phyloP scores from a whole-genome alignment of 441 rosid species.

The Pelargonium myrrhifolium region DNA sequence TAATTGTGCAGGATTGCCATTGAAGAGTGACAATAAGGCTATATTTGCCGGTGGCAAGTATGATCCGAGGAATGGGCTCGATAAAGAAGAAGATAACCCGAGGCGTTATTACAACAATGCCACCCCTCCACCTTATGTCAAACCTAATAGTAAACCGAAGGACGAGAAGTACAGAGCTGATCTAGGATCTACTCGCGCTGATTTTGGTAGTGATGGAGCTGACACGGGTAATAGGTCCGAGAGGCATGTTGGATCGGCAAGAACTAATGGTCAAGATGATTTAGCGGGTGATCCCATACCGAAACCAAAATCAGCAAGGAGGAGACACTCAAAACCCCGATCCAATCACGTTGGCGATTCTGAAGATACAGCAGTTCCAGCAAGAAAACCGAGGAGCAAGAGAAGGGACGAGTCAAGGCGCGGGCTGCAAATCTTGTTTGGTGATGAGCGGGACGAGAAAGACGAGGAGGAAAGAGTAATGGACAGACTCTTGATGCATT shows the following conservation, averaged over 20 bases:
- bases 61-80: conserved; percentile 24
- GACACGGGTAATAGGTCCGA: conserved; percentile 20
- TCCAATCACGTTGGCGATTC: conserved; percentile 23
- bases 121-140: conserved; percentile 84
- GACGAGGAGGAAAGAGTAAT: conserved; percentile 77
- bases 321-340: conserved; percentile 38
- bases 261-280: conserved; percentile 25
- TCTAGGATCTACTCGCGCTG: conserved; percentile 31
- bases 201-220: conserved; percentile 21
- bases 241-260: conserved; percentile 23
- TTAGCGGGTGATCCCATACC: conserved; percentile 31
- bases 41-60: conserved; percentile 20
- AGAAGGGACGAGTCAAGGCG: conserved; percentile 54
- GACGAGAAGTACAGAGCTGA: conserved; percentile 32
- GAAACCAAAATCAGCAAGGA: conserved; percentile 51
- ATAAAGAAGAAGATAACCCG: conserved; percentile 32
- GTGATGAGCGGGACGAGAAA: conserved; percentile 38
- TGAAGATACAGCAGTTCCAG: conserved; percentile 29
- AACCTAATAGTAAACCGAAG: conserved; percentile 44
- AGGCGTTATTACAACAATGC: conserved; percentile 31
- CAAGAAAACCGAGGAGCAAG: conserved; percentile 48
- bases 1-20: conserved; percentile 20
- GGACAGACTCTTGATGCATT: conserved; percentile 75
- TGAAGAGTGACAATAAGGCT: conserved; percentile 28
- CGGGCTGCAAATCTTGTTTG: conserved; percentile 60